Conservation (phyloP, 2,329 filamentous ascomycete species). For the Pseudocercospora macadamiae region DNA sequence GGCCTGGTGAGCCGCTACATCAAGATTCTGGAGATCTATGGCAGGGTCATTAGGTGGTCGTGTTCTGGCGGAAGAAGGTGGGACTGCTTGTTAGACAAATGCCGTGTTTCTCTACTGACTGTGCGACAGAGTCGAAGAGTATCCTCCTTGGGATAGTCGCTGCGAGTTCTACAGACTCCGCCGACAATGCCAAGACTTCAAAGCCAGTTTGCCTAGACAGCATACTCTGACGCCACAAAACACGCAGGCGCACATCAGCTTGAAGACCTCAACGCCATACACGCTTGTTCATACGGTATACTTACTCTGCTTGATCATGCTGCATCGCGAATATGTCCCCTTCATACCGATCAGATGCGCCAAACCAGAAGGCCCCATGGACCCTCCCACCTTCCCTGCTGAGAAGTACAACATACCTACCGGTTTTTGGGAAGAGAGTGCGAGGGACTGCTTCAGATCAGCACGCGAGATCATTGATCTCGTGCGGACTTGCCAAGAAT, state of each 20-base stretch:
- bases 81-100: slow-evolving; percentile 12
- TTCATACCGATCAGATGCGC: slow-evolving; percentile 61
- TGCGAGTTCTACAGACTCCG: slow-evolving; percentile 60
- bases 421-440: slow-evolving; percentile 66
- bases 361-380: slow-evolving; percentile 61
- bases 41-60: slow-evolving; percentile 60
- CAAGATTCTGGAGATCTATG: slow-evolving; percentile 58
- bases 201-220: slow-evolving; percentile 56
- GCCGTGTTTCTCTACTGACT: neutral
- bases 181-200: slow-evolving; percentile 57
- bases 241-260: slow-evolving; percentile 67
- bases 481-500: slow-evolving; percentile 63
- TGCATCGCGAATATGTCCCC: slow-evolving; percentile 70
- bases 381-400: slow-evolving; percentile 58
- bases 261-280: slow-evolving; percentile 65
- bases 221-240: slow-evolving; percentile 64
- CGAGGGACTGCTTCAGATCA: slow-evolving; percentile 64
- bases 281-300: slow-evolving; percentile 69
- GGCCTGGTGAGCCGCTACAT: slow-evolving; percentile 56
- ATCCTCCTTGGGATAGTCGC: slow-evolving; percentile 62
- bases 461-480: slow-evolving; percentile 67
- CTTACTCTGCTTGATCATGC: slow-evolving; percentile 67
- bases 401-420: slow-evolving; percentile 51
- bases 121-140: slow-evolving; percentile 47
- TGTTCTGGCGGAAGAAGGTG: slow-evolving; percentile 61